Evolutionary conservation across 2,329 filamentous ascomycete genomes (phyloP).

Genomic region (Colletotrichum trifolii): DNA sequence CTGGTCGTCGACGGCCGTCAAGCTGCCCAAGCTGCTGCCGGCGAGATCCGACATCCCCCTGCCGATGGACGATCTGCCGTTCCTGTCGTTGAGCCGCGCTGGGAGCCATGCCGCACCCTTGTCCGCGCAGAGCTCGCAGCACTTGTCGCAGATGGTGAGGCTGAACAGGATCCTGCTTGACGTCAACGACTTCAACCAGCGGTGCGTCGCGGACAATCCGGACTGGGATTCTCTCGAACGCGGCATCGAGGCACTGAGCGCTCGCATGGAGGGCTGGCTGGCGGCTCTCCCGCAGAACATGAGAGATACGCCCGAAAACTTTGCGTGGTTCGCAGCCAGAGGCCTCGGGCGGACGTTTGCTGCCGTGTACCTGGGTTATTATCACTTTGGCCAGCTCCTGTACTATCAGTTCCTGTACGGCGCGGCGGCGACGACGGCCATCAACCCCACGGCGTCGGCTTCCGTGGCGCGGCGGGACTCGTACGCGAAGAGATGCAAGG

Average conservation of each 20-base stretch:
- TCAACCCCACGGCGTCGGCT: conserved; percentile 24
- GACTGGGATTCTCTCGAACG: conserved; percentile 43
- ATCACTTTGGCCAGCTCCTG: conserved; percentile 58
- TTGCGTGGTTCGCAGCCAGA: conserved; percentile 47
- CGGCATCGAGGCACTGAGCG: conserved; percentile 44
- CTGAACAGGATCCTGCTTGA: conserved; percentile 48
- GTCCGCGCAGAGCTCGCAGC: conserved; percentile 38
- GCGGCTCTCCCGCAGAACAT: conserved; percentile 47
- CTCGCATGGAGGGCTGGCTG: conserved; percentile 49
- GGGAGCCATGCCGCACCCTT: conserved; percentile 1
- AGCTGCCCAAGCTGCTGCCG: conserved; percentile 39
- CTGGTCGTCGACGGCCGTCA: conserved; percentile 40
- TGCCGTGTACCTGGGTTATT: conserved; percentile 58
- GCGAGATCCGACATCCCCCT: conserved; percentile 42
- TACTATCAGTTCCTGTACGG: conserved; percentile 56
- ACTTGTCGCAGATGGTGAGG: conserved; percentile 44
- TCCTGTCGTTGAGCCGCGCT: conserved; percentile 39
- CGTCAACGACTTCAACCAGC: conserved; percentile 53
- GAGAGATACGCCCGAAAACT: conserved; percentile 51
- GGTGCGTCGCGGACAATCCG: conserved; percentile 42
- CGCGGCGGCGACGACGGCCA: conserved; percentile 37
- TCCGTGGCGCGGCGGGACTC: conserved; percentile 41
- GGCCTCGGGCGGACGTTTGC: conserved; percentile 56
- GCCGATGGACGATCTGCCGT: conserved; percentile 51
- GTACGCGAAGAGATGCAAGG: conserved; percentile 53